These are phyloP conservation scores for Kodamaea fukazawae DNA, from an alignment of 805 yeast genomes.

Conservation along the genomic window DNA sequence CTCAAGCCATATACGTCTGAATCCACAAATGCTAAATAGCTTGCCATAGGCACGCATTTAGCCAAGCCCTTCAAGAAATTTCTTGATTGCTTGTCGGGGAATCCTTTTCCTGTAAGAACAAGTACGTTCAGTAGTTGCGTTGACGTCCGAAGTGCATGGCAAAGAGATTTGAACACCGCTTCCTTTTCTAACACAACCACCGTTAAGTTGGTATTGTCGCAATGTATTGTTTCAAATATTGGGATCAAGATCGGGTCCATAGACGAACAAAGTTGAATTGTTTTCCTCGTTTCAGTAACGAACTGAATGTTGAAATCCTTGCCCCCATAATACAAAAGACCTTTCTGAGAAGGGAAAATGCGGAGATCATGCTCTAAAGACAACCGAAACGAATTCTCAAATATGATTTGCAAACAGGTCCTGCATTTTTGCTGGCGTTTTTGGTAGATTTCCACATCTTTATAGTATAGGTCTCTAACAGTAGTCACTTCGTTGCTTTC, in stretches of 20 bases:
- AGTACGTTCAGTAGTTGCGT: neutral
- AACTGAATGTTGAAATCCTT: neutral
- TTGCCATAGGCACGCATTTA: slow-evolving; percentile 24
- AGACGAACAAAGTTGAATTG: slow-evolving; percentile 3
- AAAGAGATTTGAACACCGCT: slow-evolving; percentile 37
- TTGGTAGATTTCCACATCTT: slow-evolving; percentile 50
- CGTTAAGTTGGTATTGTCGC: neutral
- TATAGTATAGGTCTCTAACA: slow-evolving; percentile 57
- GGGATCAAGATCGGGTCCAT: slow-evolving; percentile 27
- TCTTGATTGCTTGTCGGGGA: slow-evolving; percentile 57
- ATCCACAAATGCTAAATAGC: slow-evolving; percentile 52
- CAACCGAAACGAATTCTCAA: slow-evolving; percentile 34
- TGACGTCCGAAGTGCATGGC: slow-evolving; percentile 16
- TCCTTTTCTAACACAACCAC: slow-evolving; percentile 38
- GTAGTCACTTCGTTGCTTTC: slow-evolving; percentile 34
- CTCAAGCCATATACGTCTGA: slow-evolving; percentile 64
- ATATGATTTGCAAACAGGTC: slow-evolving; percentile 34
- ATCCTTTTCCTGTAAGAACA: slow-evolving; percentile 65
- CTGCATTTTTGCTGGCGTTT: slow-evolving; percentile 43
- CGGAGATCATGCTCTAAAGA: slow-evolving; percentile 36
- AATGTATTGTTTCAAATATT: slow-evolving; percentile 11
- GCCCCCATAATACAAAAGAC: slow-evolving; percentile 45
- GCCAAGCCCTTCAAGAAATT: slow-evolving; percentile 29
- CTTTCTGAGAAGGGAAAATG: slow-evolving; percentile 55
- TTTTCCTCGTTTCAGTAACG: neutral